Evolutionary conservation across 1,284 basidiomycete species (phyloP).

Genomic region (Peniophora sp.): DNA sequence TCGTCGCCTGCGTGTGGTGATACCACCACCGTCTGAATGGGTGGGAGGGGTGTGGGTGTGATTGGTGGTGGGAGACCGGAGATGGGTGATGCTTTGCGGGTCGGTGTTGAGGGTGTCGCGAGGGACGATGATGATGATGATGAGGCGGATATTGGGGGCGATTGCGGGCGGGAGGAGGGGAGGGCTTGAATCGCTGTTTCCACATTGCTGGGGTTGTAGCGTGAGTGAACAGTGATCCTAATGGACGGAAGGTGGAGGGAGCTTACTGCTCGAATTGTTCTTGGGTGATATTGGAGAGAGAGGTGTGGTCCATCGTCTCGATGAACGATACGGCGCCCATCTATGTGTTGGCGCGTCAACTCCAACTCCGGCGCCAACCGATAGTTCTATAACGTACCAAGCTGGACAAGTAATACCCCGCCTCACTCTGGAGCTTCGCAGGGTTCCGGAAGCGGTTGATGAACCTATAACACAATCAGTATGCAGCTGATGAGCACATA

Average conservation of each 20-base stretch:
- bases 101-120: conserved; percentile 4
- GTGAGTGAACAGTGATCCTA: conserved; percentile 1
- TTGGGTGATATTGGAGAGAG: conserved; percentile 86
- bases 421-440: conserved; percentile 85
- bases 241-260: not conserved
- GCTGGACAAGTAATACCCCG: conserved; percentile 95
- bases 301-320: conserved; percentile 94
- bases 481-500: not conserved
- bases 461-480: conserved; percentile 49
- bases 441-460: conserved; percentile 94
- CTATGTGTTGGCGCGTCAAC: too few relatives aligned
- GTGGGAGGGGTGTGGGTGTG: conserved; percentile 13
- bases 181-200: conserved; percentile 77
- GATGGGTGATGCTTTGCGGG: conserved; percentile 12
- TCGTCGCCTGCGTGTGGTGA: conserved; percentile 73
- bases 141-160: conserved; percentile 27
- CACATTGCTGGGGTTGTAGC: conserved; percentile 70
- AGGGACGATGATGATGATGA: conserved; percentile 11
- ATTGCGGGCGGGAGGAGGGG: conserved; percentile 49
- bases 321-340: conserved; percentile 93
- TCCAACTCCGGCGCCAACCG: not conserved
- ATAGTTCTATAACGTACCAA: conserved; percentile 44
- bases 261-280: conserved; percentile 83
- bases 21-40: too few relatives aligned
- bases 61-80: conserved; percentile 16